A percentile compares a stretch with the other conserved stretches of the same genome.
Conservation (phyloP, 225 moss, liverwort and hornwort genomes). For the Anthoceros angustus region DNA sequence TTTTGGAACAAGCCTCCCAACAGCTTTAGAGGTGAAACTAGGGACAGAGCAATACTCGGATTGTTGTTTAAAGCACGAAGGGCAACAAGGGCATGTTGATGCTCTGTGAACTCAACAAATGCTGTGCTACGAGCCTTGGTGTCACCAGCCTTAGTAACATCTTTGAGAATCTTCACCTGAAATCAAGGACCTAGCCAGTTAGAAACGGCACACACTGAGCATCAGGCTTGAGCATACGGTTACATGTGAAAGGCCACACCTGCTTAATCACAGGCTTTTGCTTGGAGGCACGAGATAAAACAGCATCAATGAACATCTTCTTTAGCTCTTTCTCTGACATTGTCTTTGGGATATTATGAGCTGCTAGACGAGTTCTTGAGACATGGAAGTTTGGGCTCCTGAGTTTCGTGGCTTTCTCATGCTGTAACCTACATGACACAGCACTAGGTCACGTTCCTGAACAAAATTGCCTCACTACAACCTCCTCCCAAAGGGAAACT, state of each 20-base stretch:
- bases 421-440: constrained; percentile 37
- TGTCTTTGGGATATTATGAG: constrained; percentile 75
- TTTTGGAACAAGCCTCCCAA: too few relatives aligned
- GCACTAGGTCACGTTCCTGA: not conserved
- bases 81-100: constrained; percentile 96
- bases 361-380: constrained; percentile 66
- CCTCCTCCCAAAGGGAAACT: not conserved
- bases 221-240: not conserved
- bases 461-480: not conserved
- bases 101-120: constrained; percentile 90
- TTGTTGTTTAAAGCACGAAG: constrained; percentile 92
- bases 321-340: constrained; percentile 72
- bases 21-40: too few relatives aligned
- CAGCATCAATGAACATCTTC: constrained; percentile 60
- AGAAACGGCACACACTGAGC: not conserved
- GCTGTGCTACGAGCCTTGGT: constrained; percentile 75
- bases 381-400: constrained; percentile 94
- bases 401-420: constrained; percentile 76
- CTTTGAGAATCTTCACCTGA: constrained; percentile 82
- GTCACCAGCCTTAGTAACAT: constrained; percentile 44
- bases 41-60: constrained; percentile 31
- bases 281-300: constrained; percentile 81
- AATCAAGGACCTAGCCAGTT: not conserved
- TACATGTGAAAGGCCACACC: constrained; percentile 21
- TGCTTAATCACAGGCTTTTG: constrained; percentile 88